Evolutionary conservation across 768 basidiomycete genomes (phyloP), one percentile per base, ranked within the genome.

Genomic region (Mrakia hoshinonis): DNA sequence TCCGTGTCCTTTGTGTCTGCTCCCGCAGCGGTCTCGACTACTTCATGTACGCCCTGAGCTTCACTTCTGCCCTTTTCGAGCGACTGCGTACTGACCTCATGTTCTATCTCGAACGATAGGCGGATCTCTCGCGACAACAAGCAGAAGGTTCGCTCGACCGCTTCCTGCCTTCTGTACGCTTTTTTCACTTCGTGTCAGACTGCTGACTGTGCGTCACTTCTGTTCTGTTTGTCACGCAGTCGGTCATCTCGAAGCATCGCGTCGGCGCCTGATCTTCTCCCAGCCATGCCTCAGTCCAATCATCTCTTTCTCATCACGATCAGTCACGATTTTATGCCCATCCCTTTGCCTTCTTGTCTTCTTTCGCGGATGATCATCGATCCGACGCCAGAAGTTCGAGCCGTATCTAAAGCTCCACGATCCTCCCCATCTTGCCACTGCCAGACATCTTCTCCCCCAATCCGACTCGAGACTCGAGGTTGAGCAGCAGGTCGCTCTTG

Each of bases 91-190:
- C n/a, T 69, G 26, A 66, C 47, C 18, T 12, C 13, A 67, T 13
- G 24, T 64, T 34, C 26, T 47, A 68, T 26, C 43, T 36, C 18
- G 18, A 39, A 13, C 31, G 29, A 63, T 77, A 93, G 92, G 92
- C 88, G 92, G 51, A 89, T 95, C 11, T 89, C 88, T 24, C 78
- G 85, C 73, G 85, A 86, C 74, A 75, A 48, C 79, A 75, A 87
- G 76, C 91, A 91, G 77, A 92, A 91, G 80, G 72, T 73, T 26
- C 46, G 72, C 51, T 20, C 20, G 11, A 22, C 9, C 24, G 47
- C 31, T 38, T 22, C n/a, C 34, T 1, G 1, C 36, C 43, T 67
- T 46, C 61, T 10, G 36, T 63, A n/a, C 36, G n/a, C 15, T 26
- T 13, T 29, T n/a, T n/a, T n/a, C n/a, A 20, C 29, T n/a, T n/a